A percentile compares a stretch with the other conserved stretches of the same genome.
Evolutionary conservation across 2,329 filamentous ascomycete genomes (phyloP).

Genomic region (Tolypocladium tropicale): DNA sequence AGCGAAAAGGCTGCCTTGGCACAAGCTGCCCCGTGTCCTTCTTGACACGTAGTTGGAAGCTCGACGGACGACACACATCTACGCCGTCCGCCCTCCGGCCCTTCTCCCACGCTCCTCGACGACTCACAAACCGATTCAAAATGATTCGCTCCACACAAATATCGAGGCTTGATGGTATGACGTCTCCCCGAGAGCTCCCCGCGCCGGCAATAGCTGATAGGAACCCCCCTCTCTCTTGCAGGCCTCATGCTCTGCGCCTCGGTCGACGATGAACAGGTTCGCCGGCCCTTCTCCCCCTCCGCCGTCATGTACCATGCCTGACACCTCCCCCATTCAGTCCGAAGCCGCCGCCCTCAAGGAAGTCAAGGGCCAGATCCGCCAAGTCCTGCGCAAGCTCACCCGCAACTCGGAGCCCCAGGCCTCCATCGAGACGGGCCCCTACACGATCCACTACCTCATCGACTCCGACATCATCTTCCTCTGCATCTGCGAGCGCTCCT

Average conservation of each 20-base stretch:
- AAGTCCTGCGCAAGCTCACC: slow-evolving; percentile 79
- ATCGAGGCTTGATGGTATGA: slow-evolving; percentile 75
- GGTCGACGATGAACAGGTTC: slow-evolving; percentile 77
- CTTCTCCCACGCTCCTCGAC: background rate
- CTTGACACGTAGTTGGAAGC: slow-evolving; percentile 13
- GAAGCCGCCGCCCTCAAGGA: slow-evolving; percentile 69
- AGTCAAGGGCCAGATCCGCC: slow-evolving; percentile 83
- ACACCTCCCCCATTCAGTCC: slow-evolving; percentile 30
- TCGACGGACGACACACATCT: background rate
- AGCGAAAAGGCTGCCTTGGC: background rate
- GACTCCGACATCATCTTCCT: slow-evolving; percentile 77
- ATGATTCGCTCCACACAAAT: slow-evolving; percentile 96
- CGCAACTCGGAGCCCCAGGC: slow-evolving; percentile 86
- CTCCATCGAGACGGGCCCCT: slow-evolving; percentile 74
- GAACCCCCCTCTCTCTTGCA: slow-evolving; percentile 29
- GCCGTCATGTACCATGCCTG: background rate
- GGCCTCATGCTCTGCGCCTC: slow-evolving; percentile 92
- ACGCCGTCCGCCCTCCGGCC: slow-evolving; percentile 1
- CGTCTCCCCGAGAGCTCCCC: slow-evolving; percentile 1
- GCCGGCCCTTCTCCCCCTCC: slow-evolving; percentile 7
- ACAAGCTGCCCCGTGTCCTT: slow-evolving; percentile 1
- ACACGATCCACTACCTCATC: slow-evolving; percentile 87
- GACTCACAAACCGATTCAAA: slow-evolving; percentile 7
- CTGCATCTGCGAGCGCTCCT: slow-evolving; percentile 85
- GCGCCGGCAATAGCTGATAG: slow-evolving; percentile 7